phyloP scores from a whole-genome alignment of 306 rosid genomes.

The Quercus parvula region DNA sequence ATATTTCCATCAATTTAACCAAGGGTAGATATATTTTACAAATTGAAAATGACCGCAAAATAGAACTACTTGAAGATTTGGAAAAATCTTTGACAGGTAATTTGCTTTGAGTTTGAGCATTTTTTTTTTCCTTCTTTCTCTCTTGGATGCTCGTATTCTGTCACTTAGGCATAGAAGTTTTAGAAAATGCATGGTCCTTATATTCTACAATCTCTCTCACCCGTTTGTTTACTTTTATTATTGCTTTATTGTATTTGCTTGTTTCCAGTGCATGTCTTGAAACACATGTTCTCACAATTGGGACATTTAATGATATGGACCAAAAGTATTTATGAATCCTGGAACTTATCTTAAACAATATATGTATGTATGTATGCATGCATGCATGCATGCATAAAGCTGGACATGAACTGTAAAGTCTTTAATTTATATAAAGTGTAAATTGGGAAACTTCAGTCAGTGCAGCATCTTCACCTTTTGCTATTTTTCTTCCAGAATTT shows the following conservation, averaged over 20 bases:
- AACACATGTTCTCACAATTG: background rate
- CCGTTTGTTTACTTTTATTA: background rate
- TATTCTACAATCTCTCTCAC: background rate
- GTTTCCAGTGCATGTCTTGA: background rate
- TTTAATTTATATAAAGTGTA: background rate
- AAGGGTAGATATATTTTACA: conserved; percentile 57
- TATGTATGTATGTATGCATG: rapidly evolving
- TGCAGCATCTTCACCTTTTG: background rate
- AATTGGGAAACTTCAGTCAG: background rate
- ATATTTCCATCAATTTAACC: conserved; percentile 63
- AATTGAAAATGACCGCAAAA: conserved; percentile 54
- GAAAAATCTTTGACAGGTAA: conserved; percentile 59
- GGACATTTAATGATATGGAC: background rate
- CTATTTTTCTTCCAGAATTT: background rate
- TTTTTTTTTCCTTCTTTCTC: background rate
- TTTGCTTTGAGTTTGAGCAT: conserved; percentile 19
- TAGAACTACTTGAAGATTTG: conserved; percentile 44
- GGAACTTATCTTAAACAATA: too few species aligned
- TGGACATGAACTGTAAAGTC: background rate
- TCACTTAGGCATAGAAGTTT: background rate
- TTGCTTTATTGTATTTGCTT: background rate
- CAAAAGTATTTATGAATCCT: too few species aligned
- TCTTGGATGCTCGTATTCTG: background rate
- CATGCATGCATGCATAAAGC: background rate
- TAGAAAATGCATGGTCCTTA: conserved; percentile 3